Base-by-base conservation (phyloP, 805 yeast genomes). In the Danielozyma ontarioensis region DNA sequence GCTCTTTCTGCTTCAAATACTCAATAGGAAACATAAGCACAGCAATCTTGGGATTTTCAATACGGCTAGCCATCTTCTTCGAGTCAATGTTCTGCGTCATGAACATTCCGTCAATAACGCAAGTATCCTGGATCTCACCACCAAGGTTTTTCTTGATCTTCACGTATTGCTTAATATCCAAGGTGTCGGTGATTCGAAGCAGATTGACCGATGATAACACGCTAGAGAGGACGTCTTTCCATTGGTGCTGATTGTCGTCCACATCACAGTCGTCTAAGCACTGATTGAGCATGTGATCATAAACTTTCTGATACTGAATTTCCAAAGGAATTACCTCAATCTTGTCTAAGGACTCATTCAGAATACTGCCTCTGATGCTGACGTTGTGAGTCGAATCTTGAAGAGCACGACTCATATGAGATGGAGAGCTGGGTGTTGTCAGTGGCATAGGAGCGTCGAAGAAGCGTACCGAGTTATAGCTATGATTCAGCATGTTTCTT, bases 11-110 rank as follows among this genome's bases (percentile, higher is more conserved):
- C 39, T 81, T 78, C 37, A 79, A 67, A 45, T 87, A 93, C 50
- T 89, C 97, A 17, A 93, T 62, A 0, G 97, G 96, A 48, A 93
- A 93, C 68, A 88, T 80, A 4, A 93, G 70, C 13, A 94, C 65
- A 37, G 90, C 77, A 25, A 93, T 83, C 34, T 79, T 73, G 0
- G 99, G 97, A 32, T 74, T 69, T 0, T 52, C 48, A 5, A 94
- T 66, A 16, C 54, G 50, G 4, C 75, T 55, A 0, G 87, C 75
- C 98, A 93, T 94, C 1, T 73, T 55, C 48, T 81, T 85, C 25
- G 84, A 66, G 3, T 96, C 95, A 28, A 89, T 64, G 13, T 80
- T 76, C 44, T 88, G 87, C 0, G 97, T 83, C 56, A 89, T 87
- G 3, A 86, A 82, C 4, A 86, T 58, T 0, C 98, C 99, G 48